Evolutionary conservation across 805 yeast genomes (phyloP).

Genomic region (Monosporozyma unispora): DNA sequence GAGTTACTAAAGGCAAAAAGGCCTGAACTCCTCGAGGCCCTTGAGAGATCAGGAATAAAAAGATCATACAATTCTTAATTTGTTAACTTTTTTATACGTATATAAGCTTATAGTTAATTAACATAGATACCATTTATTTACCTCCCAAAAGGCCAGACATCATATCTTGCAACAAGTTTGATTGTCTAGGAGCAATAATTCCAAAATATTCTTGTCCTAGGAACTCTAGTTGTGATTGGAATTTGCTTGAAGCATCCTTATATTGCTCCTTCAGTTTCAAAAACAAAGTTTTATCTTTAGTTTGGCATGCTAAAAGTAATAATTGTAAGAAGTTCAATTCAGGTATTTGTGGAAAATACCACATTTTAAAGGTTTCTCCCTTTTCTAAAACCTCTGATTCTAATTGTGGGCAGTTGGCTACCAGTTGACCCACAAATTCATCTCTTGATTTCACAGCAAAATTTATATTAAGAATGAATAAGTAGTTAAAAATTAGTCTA

Average conservation of each 20-base stretch:
- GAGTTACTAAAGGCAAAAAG: conserved; percentile 50
- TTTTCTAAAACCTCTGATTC: conserved; percentile 23
- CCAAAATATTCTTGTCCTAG: conserved; percentile 59
- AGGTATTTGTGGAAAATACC: conserved; percentile 34
- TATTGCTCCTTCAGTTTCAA: conserved; percentile 45
- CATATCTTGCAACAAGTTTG: conserved; percentile 56
- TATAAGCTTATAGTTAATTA: conserved; percentile 1
- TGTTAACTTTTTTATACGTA: background rate
- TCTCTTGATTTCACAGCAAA: conserved; percentile 40
- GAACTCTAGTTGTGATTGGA: conserved; percentile 38
- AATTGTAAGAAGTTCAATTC: conserved; percentile 64
- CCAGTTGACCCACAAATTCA: conserved; percentile 31
- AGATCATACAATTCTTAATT: conserved; percentile 8
- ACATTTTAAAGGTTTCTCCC: conserved; percentile 28
- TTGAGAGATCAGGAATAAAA: conserved; percentile 45
- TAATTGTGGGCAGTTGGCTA: conserved; percentile 14
- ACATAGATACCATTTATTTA: background rate
- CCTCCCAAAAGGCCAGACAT: conserved; percentile 59
- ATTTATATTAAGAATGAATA: conserved; percentile 56
- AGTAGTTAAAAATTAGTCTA: conserved; percentile 68
- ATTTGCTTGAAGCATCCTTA: conserved; percentile 21
- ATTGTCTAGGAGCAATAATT: conserved; percentile 43
- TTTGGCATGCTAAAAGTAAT: conserved; percentile 50
- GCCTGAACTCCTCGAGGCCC: conserved; percentile 58
- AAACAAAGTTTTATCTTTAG: conserved; percentile 44